Base-by-base conservation (phyloP, 495 filamentous ascomycete genomes). In the Penicillium roqueforti region DNA sequence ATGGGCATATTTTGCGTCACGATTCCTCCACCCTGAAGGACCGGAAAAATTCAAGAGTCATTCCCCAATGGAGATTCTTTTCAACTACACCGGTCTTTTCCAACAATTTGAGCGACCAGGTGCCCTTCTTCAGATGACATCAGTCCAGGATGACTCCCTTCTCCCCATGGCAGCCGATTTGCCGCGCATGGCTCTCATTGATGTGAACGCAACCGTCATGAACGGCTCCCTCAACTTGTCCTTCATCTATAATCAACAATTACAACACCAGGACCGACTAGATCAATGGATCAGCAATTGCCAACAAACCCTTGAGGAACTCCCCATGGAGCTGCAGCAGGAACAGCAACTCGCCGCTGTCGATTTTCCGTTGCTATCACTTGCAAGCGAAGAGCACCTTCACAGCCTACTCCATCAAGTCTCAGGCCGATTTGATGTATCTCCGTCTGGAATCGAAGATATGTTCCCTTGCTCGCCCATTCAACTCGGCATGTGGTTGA, bases 171-270 rank as follows among this genome's bases (percentile, higher is more conserved):
- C 47, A 60, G 53, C 19, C 3, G 60, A 66, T 36, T 55, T 67
- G 7, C 74, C 75, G 10, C 77, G 84, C 23, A 72, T 84, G 25
- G 78, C 77, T 4, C 52, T 85, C 3, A 80, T 87, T 42, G 84
- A 87, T 56, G 67, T 83, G 38, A 76, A 59, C 18, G 73, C 69
- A 16, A 68, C 74, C 34, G 70, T 85, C 39, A 71, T 74, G 31
- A 62, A 81, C 31, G 80, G 80, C 22, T 64, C 61, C 37, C 74
- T 83, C 9, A 75, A 74, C 18, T 53, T 84, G 41, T 75, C 73
- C 13, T 79, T 86, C 53, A 53, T 75, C 0, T 81, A 77, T 60
- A 80, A 77, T 53, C 62, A 28, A 65, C 74, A 50, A 80, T 76
- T 54, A 71, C n/a, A 71, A 29, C 74, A 82, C 47, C 76, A 76